phyloP scores from a whole-genome alignment of 2,329 filamentous ascomycete species.

The Cercospora sp. region DNA sequence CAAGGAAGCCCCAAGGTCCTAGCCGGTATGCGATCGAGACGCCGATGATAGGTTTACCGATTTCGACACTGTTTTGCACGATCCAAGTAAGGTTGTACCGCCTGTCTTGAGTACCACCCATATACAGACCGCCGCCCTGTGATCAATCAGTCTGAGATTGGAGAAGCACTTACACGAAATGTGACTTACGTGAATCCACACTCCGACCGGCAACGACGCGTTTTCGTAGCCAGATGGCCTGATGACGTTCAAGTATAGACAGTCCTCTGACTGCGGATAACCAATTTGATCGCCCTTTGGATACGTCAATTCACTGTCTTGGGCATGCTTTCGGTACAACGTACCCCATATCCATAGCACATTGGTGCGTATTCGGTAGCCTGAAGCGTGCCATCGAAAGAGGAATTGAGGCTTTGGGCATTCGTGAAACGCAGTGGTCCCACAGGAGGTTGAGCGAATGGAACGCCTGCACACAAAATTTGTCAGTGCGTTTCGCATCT shows the following conservation, averaged over 20 bases:
- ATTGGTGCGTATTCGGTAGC: constrained; percentile 46
- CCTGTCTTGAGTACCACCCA: constrained; percentile 51
- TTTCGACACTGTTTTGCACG: constrained; percentile 48
- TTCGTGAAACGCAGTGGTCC: constrained; percentile 38
- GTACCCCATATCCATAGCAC: constrained; percentile 45
- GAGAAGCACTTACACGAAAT: neutral
- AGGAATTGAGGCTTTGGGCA: constrained; percentile 39
- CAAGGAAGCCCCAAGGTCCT: constrained; percentile 68
- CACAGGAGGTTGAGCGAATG: constrained; percentile 41
- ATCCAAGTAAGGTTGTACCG: constrained; percentile 65
- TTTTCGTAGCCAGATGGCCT: constrained; percentile 52
- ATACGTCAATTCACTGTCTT: neutral
- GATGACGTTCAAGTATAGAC: constrained; percentile 63
- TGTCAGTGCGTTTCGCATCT: neutral
- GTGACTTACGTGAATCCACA: constrained; percentile 53
- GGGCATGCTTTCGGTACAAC: neutral
- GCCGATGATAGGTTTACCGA: constrained; percentile 55
- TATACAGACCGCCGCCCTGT: constrained; percentile 40
- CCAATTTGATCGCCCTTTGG: constrained; percentile 32
- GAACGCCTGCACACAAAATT: constrained; percentile 36
- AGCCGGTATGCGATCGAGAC: constrained; percentile 65
- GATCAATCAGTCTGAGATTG: neutral
- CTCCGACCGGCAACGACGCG: constrained; percentile 53
- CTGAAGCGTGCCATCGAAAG: constrained; percentile 42
- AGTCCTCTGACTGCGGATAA: constrained; percentile 55